Evolutionary conservation across 192 early-diverging fungal genomes (phyloP).

Genomic region (Dissophora globulifera): DNA sequence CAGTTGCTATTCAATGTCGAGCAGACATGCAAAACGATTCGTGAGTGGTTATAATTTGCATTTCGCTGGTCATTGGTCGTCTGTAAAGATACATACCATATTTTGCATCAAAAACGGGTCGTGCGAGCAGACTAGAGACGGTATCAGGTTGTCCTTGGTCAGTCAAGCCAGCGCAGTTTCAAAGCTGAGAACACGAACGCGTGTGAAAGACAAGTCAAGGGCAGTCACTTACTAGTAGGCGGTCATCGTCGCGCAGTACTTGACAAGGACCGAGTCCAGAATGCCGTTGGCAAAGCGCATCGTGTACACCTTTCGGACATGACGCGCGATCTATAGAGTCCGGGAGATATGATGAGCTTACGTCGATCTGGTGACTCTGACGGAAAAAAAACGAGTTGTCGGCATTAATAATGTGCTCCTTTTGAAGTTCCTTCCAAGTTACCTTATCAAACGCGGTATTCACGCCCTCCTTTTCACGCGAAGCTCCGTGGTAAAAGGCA

Average conservation of each 20-base stretch:
- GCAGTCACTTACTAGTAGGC: slow-evolving; percentile 66
- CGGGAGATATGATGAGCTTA: too few species aligned
- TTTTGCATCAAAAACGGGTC: slow-evolving; percentile 67
- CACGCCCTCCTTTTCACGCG: slow-evolving; percentile 74
- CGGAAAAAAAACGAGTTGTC: too few species aligned
- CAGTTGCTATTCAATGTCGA: slow-evolving; percentile 67
- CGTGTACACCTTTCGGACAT: slow-evolving; percentile 68
- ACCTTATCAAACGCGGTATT: slow-evolving; percentile 72
- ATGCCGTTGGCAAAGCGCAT: slow-evolving; percentile 72
- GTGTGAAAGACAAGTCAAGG: too few species aligned
- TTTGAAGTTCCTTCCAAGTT: too few species aligned
- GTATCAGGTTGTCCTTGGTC: too few species aligned
- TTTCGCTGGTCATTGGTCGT: background rate
- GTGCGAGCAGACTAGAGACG: slow-evolving; percentile 65
- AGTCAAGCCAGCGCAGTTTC: too few species aligned
- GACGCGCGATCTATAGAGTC: slow-evolving; percentile 53
- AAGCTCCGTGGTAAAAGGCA: slow-evolving; percentile 78
- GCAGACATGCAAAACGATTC: too few species aligned
- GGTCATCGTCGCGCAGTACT: slow-evolving; percentile 74
- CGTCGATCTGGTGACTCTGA: too few species aligned
- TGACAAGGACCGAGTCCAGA: slow-evolving; percentile 71
- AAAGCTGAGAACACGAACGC: background rate
- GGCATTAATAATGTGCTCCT: too few species aligned
- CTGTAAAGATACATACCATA: slow-evolving; percentile 55
- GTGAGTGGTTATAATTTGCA: too few species aligned